Base-by-base conservation (phyloP, 768 basidiomycete species). In the Amanita rimosa region DNA sequence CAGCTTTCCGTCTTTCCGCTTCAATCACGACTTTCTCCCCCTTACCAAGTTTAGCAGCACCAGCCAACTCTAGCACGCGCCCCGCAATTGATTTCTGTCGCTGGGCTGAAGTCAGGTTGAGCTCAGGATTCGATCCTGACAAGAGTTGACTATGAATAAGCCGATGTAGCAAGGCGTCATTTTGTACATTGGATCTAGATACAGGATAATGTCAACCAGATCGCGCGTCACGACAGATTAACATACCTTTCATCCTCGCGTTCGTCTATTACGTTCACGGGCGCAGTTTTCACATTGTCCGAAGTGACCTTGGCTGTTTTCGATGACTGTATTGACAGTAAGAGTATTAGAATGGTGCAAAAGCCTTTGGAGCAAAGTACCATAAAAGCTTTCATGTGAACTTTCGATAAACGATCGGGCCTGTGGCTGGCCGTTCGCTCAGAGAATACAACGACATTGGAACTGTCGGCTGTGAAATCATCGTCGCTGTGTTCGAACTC, bases 141-240 rank as follows among this genome's bases (percentile, higher is more conserved):
- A 92, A 67, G 4, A 92, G 66, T 53, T 82, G 74, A 0, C 88
- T 90, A 60, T 92, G 89, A 13, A 92, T 74, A 4, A 92, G 68
- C 45, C 78, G 81, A 60, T 90, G 86, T 11, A 92, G 73, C 21
- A 84, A 62, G 0, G 79, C 81, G 58, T 92, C 89, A 46, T 92
- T 91, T 54, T 85, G 79, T 8, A 69, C 64, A 60, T 87, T 85
- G 16, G 83, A 76, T 43, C 90, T 92, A 57, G 9, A 11, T 29
- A 3, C 29, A 9, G 11, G n/a, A 43, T 52, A 34, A 11, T 44
- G n/a, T 44, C 41, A 22, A 11, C 42, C n/a, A 22, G 22, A 21
- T n/a, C 16, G 4, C 13, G 11, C 14, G 22, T 16, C 9, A 19
- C 7, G 17, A 36, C 24, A 9, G 3, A 11, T 7, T 14, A 37